These are phyloP conservation scores for Plectranthus barbatus DNA, from an alignment of 257 asterid species.

Conservation along the genomic window DNA sequence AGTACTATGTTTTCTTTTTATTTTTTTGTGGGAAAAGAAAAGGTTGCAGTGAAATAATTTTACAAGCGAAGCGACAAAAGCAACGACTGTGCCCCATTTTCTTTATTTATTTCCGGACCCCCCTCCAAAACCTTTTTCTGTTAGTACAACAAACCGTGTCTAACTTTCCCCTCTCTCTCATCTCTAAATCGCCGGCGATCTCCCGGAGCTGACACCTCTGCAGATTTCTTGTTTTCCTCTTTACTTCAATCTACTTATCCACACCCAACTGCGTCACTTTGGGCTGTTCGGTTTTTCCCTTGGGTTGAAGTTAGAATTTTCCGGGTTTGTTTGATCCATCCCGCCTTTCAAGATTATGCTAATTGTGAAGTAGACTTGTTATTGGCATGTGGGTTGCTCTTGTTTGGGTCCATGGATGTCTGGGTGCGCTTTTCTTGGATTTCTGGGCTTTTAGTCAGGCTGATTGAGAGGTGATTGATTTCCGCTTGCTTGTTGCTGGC, in stretches of 20 bases:
- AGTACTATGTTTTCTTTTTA: conserved; percentile 1
- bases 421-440: conserved; percentile 25
- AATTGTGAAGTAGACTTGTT: conserved; percentile 7
- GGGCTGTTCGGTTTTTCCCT: neutral
- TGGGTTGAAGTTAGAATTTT: conserved; percentile 14
- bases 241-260: neutral
- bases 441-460: conserved; percentile 24
- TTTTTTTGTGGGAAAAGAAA: neutral
- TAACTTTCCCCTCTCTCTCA: conserved; percentile 9
- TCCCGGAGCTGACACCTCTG: neutral
- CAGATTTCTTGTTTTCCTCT: conserved; percentile 1
- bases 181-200: conserved; percentile 24
- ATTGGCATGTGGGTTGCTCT: conserved; percentile 29
- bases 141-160: conserved; percentile 30
- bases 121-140: conserved; percentile 2
- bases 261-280: neutral
- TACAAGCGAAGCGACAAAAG: conserved; percentile 5
- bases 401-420: conserved; percentile 24
- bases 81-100: neutral
- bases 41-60: neutral
- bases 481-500: conserved; percentile 23
- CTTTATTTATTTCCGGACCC: conserved; percentile 1
- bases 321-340: neutral
- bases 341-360: neutral
- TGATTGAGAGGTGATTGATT: conserved; percentile 16